Conservation (phyloP, 2,329 filamentous ascomycete genomes). For the Cytospora chrysosperma region DNA sequence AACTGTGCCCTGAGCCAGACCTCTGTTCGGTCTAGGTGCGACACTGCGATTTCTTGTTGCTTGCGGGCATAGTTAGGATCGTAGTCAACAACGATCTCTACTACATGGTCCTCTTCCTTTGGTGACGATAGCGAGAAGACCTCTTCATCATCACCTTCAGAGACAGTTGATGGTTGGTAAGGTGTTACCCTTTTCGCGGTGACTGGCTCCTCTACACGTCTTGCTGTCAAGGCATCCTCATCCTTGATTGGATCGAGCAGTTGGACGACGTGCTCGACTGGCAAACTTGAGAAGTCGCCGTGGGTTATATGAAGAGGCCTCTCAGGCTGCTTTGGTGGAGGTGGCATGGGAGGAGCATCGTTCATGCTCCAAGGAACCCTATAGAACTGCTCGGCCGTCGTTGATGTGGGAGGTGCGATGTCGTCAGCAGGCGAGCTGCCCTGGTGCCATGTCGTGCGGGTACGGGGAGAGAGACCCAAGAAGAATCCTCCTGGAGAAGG, state of each 20-base stretch:
- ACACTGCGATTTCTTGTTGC: constrained; percentile 66
- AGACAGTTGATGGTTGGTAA: constrained; percentile 31
- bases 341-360: constrained; percentile 32
- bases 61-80: constrained; percentile 74
- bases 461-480: constrained; percentile 72
- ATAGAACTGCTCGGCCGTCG: constrained; percentile 91
- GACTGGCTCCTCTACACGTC: constrained; percentile 37
- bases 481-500: constrained; percentile 93
- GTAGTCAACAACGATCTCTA: constrained; percentile 68
- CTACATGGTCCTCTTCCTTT: constrained; percentile 55
- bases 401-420: constrained; percentile 70
- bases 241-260: constrained; percentile 52
- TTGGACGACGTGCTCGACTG: constrained; percentile 69
- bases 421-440: constrained; percentile 48
- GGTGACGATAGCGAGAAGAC: constrained; percentile 41
- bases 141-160: constrained; percentile 33
- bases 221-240: constrained; percentile 65
- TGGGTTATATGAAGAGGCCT: constrained; percentile 36
- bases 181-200: constrained; percentile 32
- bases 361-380: constrained; percentile 70
- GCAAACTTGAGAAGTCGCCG: constrained; percentile 40
- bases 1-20: constrained; percentile 84
- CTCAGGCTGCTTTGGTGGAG: constrained; percentile 35
- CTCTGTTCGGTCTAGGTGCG: constrained; percentile 81
- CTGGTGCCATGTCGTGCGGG: constrained; percentile 79